phyloP scores from a whole-genome alignment of 345 rosid species.

The Hibiscus tridactylites region DNA sequence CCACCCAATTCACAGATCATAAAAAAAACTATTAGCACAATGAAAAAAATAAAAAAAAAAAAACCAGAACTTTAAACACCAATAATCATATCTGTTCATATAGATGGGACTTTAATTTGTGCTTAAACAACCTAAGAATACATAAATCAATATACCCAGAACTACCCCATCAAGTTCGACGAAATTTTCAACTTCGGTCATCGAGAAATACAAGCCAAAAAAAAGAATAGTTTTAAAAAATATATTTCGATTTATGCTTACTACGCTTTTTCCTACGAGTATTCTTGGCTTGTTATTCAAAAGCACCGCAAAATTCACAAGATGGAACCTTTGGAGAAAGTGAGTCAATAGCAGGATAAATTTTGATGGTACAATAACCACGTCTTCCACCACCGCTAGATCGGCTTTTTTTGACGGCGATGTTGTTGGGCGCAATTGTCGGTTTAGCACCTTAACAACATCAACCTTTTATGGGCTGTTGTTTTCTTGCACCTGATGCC shows the following conservation, averaged over 20 bases:
- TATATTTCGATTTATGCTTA: conserved; percentile 50
- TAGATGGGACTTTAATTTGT: conserved; percentile 13
- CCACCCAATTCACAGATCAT: not conserved
- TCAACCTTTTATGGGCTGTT: conserved; percentile 19
- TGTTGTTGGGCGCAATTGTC: conserved; percentile 7
- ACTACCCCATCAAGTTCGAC: not conserved
- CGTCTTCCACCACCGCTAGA: conserved; percentile 61
- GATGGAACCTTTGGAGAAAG: conserved; percentile 85
- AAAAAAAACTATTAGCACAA: not conserved
- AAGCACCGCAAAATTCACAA: conserved; percentile 71
- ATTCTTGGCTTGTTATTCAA: conserved; percentile 41
- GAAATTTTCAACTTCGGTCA: conserved; percentile 6
- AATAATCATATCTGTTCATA: conserved; percentile 14
- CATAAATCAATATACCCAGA: not conserved
- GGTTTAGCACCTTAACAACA: conserved; percentile 3
- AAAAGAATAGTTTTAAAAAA: too few relatives aligned
- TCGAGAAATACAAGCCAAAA: not conserved
- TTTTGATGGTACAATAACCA: conserved; percentile 66
- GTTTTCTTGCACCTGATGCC: conserved; percentile 5
- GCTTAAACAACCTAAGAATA: not conserved
- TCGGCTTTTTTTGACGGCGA: conserved; percentile 61
- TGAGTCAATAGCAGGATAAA: conserved; percentile 81
- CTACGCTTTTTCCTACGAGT: conserved; percentile 34
- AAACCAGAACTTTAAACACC: not conserved
- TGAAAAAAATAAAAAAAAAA: not conserved